A percentile compares a stretch with the other conserved stretches of the same genome.
Evolutionary conservation across 441 rosid genomes (phyloP).

Genomic region (Populus hybrid): DNA sequence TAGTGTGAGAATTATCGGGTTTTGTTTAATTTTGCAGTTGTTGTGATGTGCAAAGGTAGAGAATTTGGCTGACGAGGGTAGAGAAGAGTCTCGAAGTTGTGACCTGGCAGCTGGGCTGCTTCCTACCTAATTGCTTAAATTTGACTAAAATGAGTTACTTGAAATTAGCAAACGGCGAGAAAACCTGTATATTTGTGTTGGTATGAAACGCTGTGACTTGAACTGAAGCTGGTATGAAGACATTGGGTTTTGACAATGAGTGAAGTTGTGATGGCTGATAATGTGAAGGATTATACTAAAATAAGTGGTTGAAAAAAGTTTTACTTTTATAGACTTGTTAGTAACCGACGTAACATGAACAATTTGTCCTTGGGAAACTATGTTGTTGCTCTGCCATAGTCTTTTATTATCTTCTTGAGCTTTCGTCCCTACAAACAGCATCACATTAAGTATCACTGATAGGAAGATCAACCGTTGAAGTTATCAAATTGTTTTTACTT

Average conservation of each 20-base stretch:
- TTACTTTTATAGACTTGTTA: neutral
- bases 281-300: neutral
- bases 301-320: neutral
- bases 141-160: neutral
- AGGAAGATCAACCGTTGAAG: no score
- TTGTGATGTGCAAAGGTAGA: neutral
- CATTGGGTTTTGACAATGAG: neutral
- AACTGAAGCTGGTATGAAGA: neutral
- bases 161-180: neutral
- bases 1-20: neutral
- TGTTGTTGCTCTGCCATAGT: neutral
- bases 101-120: neutral
- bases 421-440: neutral
- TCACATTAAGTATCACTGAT: neutral
- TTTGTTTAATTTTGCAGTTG: neutral
- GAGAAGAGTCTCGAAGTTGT: neutral
- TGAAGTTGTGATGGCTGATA: neutral
- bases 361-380: neutral
- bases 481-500: no score
- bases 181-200: neutral
- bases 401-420: neutral
- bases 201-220: neutral
- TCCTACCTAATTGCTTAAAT: neutral
- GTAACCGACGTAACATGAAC: neutral
- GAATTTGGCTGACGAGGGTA: neutral